Evolutionary conservation across 1,284 basidiomycete genomes (phyloP).

Genomic region (Fomitopsis pinicola): DNA sequence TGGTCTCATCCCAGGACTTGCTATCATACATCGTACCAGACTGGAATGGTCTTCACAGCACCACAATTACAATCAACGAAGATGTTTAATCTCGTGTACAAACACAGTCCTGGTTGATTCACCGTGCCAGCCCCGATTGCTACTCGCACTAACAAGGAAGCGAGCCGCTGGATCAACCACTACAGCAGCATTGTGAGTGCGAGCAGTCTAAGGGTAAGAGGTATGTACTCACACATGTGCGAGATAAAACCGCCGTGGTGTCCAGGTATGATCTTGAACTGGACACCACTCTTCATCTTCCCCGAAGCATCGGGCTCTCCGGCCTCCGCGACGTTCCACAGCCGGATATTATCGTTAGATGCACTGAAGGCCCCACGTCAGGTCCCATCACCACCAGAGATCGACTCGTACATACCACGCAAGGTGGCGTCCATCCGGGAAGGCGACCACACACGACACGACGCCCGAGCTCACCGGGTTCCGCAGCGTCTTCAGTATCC

Average conservation of each 20-base stretch:
- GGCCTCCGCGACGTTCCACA: conserved; percentile 89
- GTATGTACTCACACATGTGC: conserved; percentile 61
- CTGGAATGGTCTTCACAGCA: not conserved
- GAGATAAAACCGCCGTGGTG: conserved; percentile 94
- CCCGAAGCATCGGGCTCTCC: conserved; percentile 59
- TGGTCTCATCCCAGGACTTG: not conserved
- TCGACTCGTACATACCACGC: conserved; percentile 63
- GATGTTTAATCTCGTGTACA: conserved; percentile 81
- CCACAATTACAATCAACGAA: conserved; percentile 11
- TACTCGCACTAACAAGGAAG: conserved; percentile 89
- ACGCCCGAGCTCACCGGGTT: conserved; percentile 90
- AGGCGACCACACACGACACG: conserved; percentile 85
- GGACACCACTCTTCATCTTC: conserved; percentile 60
- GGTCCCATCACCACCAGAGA: not conserved
- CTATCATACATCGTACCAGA: not conserved
- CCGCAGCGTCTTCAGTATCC: conserved; percentile 74
- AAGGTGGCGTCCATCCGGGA: conserved; percentile 88
- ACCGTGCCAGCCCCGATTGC: conserved; percentile 93
- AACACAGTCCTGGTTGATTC: conserved; percentile 87
- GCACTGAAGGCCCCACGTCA: conserved; percentile 48
- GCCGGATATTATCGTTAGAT: conserved; percentile 87
- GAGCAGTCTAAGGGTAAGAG: conserved; percentile 6
- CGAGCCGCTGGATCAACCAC: conserved; percentile 84
- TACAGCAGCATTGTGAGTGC: conserved; percentile 28
- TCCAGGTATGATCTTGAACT: conserved; percentile 95